A percentile compares a stretch with the other conserved stretches of the same genome.
phyloP scores from a whole-genome alignment of 192 early-diverging fungal species.

The Pecoramyces ruminantium region DNA sequence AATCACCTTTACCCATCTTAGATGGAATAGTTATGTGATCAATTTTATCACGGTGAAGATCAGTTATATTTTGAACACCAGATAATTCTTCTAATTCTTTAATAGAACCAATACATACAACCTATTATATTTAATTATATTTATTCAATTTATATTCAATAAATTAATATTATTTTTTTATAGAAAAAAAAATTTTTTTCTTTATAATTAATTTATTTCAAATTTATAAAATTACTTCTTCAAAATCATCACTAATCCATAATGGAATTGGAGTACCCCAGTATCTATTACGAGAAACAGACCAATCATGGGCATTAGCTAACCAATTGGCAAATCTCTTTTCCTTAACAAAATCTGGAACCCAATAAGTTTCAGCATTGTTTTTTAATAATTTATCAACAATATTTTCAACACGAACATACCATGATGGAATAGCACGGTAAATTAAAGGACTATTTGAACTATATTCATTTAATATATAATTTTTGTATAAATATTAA shows the following conservation, averaged over 20 bases:
- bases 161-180: no score
- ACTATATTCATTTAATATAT: background rate
- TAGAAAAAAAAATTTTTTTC: no score
- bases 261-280: conserved; percentile 99
- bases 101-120: conserved; percentile 81
- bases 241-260: conserved; percentile 85
- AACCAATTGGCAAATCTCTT: conserved; percentile 98
- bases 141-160: background rate
- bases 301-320: conserved; percentile 90
- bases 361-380: conserved; percentile 84
- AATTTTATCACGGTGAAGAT: conserved; percentile 90
- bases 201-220: no score
- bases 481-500: no score
- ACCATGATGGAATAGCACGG: conserved; percentile 93
- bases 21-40: conserved; percentile 96
- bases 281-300: conserved; percentile 90
- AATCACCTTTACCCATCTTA: conserved; percentile 60
- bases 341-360: conserved; percentile 89
- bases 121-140: conserved; percentile 2
- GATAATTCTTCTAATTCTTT: conserved; percentile 75
- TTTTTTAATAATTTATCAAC: conserved; percentile 70
- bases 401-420: conserved; percentile 74
- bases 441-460: conserved; percentile 96
- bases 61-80: conserved; percentile 67
- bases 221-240: conserved; percentile 27